A percentile compares a stretch with the other conserved stretches of the same genome.
Conservation (phyloP, 2,329 filamentous ascomycete species). For the Neofusicoccum sp. region DNA sequence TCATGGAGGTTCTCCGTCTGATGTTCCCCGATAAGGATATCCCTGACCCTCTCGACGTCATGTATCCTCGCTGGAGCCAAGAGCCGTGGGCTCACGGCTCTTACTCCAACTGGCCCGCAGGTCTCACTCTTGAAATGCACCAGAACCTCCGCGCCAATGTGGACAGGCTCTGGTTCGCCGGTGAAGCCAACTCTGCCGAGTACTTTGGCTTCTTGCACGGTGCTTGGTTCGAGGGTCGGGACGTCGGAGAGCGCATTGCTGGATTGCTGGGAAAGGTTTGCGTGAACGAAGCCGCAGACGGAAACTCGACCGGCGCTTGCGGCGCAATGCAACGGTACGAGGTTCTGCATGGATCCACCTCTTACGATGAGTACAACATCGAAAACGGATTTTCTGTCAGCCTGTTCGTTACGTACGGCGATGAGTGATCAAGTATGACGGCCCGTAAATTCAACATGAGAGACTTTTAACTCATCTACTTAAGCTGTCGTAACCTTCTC, state of each 20-base stretch:
- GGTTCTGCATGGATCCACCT: conserved; percentile 35
- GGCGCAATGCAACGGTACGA: conserved; percentile 34
- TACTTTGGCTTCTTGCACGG: conserved; percentile 68
- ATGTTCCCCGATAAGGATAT: conserved; percentile 64
- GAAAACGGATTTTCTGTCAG: conserved; percentile 35
- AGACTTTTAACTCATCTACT: no score
- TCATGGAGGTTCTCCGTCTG: conserved; percentile 58
- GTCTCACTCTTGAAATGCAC: conserved; percentile 65
- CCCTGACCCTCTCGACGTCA: conserved; percentile 62
- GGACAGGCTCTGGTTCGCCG: conserved; percentile 64
- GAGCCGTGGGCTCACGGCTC: conserved; percentile 59
- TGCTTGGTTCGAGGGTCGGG: conserved; percentile 40
- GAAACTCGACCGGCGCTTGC: conserved; percentile 27
- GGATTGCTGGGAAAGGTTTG: conserved; percentile 30
- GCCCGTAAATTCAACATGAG: no score
- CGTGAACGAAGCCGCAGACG: conserved; percentile 25
- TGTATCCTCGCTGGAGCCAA: conserved; percentile 62
- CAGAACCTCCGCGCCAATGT: conserved; percentile 70
- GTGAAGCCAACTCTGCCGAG: conserved; percentile 63
- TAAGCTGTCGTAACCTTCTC: no score
- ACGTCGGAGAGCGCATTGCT: conserved; percentile 36
- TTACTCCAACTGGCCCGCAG: conserved; percentile 69
- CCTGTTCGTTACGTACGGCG: conserved; percentile 11
- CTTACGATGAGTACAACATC: conserved; percentile 31
- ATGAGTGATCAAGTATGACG: neutral